Conservation (phyloP, 148 eudicot genomes). For the Chenopodium formosanum region DNA sequence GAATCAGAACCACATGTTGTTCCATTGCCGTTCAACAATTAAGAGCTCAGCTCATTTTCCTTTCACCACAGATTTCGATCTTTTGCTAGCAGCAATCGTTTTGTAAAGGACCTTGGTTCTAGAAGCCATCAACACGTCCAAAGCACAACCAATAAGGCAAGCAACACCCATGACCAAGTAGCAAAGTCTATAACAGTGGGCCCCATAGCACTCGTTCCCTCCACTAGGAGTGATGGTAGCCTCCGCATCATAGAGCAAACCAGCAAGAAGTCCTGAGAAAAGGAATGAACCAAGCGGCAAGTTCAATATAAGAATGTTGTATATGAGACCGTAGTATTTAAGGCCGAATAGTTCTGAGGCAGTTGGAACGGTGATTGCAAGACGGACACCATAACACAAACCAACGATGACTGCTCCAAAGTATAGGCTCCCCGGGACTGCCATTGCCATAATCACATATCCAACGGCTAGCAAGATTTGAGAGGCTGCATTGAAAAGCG, state of each 20-base stretch:
- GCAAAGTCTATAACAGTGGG: conserved; percentile 75
- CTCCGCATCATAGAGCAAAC: conserved; percentile 68
- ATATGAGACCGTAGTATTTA: conserved; percentile 86
- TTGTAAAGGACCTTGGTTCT: conserved; percentile 56
- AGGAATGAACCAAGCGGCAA: conserved; percentile 94
- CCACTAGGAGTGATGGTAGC: conserved; percentile 73
- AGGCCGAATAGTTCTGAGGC: conserved; percentile 95
- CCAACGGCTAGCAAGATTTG: conserved; percentile 76
- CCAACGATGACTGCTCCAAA: conserved; percentile 80
- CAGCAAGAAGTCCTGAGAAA: conserved; percentile 93
- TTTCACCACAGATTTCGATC: conserved; percentile 25
- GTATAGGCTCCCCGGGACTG: conserved; percentile 76
- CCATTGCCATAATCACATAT: conserved; percentile 69
- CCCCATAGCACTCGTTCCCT: conserved; percentile 73
- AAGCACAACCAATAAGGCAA: conserved; percentile 62
- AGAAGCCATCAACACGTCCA: conserved; percentile 52
- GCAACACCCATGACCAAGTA: conserved; percentile 67
- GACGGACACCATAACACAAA: conserved; percentile 81
- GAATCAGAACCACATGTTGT: not conserved
- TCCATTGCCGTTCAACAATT: not conserved
- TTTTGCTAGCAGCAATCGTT: conserved; percentile 49
- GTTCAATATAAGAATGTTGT: conserved; percentile 79
- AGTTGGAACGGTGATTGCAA: conserved; percentile 83
- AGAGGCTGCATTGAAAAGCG: conserved; percentile 89
- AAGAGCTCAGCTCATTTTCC: not conserved